These are phyloP conservation scores for Cystofilobasidium capitatum DNA, from an alignment of 768 basidiomycete genomes.

Conservation along the genomic window DNA sequence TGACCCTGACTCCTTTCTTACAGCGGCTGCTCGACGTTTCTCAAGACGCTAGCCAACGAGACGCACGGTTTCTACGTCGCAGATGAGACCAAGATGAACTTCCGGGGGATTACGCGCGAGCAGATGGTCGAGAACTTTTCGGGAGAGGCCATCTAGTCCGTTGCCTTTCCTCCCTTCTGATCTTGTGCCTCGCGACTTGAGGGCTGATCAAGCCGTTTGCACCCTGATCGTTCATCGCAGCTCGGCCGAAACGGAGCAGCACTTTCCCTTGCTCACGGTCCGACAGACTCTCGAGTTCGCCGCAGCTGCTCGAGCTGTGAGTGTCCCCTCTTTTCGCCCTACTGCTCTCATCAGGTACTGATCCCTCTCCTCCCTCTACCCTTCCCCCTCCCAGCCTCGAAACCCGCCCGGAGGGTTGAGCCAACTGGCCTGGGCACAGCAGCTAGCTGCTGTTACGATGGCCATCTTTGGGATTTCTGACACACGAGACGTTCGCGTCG, in stretches of 20 bases:
- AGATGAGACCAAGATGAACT: slow-evolving; percentile 34
- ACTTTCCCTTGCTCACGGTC: slow-evolving; percentile 24
- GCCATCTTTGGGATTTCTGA: slow-evolving; percentile 19
- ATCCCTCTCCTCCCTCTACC: too few species aligned
- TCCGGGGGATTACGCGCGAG: slow-evolving; percentile 42
- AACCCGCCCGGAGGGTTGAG: slow-evolving; percentile 8
- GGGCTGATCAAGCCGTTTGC: neutral
- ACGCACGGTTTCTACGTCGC: slow-evolving; percentile 30
- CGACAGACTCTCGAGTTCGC: slow-evolving; percentile 26
- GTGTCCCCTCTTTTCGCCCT: too few species aligned
- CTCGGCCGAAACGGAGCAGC: slow-evolving; percentile 31
- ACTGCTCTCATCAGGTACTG: too few species aligned
- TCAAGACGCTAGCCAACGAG: slow-evolving; percentile 40
- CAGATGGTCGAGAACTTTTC: slow-evolving; percentile 46
- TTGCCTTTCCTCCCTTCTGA: too few species aligned
- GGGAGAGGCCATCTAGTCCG: slow-evolving; percentile 39
- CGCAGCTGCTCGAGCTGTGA: slow-evolving; percentile 18
- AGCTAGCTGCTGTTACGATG: neutral
- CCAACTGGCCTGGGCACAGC: neutral
- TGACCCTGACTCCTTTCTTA: neutral
- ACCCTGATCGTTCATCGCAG: neutral
- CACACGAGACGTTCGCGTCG: slow-evolving; percentile 42
- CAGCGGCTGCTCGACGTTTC: slow-evolving; percentile 30
- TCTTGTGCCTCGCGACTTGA: neutral
- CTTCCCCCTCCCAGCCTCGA: neutral